Evolutionary conservation across 1,284 basidiomycete species (phyloP).

Genomic region (Microstroma glucosiphilum): DNA sequence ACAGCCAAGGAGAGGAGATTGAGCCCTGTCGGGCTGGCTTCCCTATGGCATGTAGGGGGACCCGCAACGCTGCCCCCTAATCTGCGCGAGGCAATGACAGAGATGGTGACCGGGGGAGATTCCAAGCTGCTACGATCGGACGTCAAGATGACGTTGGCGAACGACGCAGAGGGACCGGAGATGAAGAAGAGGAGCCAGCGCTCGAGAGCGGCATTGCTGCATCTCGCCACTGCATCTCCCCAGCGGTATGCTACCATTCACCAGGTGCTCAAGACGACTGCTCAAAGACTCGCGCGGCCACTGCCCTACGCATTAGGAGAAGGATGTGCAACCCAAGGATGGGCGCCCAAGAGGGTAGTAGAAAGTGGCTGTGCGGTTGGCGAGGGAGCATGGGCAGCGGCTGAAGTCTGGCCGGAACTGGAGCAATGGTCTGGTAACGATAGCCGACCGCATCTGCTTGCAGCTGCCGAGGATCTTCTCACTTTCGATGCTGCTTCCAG

Average conservation of each 20-base stretch:
- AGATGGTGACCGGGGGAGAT: not conserved
- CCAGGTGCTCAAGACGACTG: conserved; percentile 14
- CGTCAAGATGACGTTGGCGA: not conserved
- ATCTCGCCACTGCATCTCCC: conserved; percentile 24
- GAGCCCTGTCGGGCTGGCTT: not conserved
- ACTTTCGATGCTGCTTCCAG: not conserved
- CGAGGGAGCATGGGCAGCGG: conserved; percentile 44
- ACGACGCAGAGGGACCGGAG: not conserved
- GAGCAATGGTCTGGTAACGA: not conserved
- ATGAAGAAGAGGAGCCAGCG: not conserved
- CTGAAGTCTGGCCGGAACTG: conserved; percentile 20
- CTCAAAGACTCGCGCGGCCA: not conserved
- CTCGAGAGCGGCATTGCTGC: conserved; percentile 15
- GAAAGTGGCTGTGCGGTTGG: conserved; percentile 35
- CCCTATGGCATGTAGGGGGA: not conserved
- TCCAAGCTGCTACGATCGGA: not conserved
- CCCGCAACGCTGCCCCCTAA: not conserved
- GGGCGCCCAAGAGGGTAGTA: conserved; percentile 30
- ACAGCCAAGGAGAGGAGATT: not conserved
- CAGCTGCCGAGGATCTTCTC: not conserved
- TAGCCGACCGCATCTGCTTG: not conserved
- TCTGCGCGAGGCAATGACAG: not conserved
- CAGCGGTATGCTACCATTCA: conserved; percentile 28
- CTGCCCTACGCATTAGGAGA: not conserved
- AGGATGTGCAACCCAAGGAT: conserved; percentile 13